Percentiles rank a stretch among this genome's conserved stretches.
Conservation (phyloP, 345 rosid species). For the Heritiera fomes region DNA sequence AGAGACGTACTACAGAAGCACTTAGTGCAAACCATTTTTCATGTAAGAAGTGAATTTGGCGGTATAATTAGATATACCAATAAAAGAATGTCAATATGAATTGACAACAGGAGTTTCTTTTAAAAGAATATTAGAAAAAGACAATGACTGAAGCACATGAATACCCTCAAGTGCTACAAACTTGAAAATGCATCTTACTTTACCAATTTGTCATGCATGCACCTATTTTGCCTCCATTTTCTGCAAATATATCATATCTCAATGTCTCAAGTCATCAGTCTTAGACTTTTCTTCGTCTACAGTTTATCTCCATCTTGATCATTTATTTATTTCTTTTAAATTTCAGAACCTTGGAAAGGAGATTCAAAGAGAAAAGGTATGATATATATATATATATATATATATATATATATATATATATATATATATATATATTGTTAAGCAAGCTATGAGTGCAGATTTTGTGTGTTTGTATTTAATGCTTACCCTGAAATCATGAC, state of each 20-base stretch:
- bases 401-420: too few species aligned
- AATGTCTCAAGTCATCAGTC: background rate
- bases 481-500: background rate
- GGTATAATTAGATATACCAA: too few species aligned
- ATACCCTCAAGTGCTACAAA: background rate
- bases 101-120: too few species aligned
- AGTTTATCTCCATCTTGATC: background rate
- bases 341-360: background rate
- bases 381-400: too few species aligned
- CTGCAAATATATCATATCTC: background rate
- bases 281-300: background rate
- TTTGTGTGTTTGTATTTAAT: too few species aligned
- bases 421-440: background rate
- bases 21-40: background rate
- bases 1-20: background rate
- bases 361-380: background rate
- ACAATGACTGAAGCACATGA: background rate
- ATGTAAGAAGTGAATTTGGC: background rate
- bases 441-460: background rate
- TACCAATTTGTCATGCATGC: background rate
- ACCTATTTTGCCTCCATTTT: background rate
- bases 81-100: too few species aligned
- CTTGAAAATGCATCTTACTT: background rate
- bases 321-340: background rate
- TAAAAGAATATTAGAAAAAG: background rate